Conservation (phyloP, 495 filamentous ascomycete genomes). For the Aspergillus egyptiacus region DNA sequence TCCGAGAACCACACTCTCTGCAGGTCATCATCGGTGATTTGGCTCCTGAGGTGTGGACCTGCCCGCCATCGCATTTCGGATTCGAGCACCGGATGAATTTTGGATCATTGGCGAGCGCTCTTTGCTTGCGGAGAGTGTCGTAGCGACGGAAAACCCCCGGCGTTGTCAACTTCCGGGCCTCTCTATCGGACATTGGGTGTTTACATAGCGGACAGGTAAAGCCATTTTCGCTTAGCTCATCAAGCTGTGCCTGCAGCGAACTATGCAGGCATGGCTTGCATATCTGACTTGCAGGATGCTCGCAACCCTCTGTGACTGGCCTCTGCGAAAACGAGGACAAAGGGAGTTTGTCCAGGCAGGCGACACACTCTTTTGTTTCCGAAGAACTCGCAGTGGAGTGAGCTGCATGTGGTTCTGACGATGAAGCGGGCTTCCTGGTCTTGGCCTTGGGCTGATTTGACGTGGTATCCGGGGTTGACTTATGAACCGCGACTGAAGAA, state of each 20-base stretch:
- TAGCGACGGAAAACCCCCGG: background rate
- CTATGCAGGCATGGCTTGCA: background rate
- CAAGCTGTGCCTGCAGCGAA: constrained; percentile 1
- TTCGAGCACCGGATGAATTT: constrained; percentile 9
- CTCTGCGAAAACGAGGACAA: background rate
- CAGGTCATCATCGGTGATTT: constrained; percentile 5
- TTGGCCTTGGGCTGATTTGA: too few species aligned
- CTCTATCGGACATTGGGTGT: background rate
- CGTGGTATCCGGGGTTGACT: too few species aligned
- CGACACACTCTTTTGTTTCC: background rate
- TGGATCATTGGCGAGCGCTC: background rate
- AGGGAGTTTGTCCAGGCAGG: constrained; percentile 1
- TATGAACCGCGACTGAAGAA: too few species aligned
- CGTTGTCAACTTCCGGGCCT: background rate
- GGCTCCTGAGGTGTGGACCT: constrained; percentile 3
- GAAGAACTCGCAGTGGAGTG: background rate
- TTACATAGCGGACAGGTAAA: constrained; percentile 5
- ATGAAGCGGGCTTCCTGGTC: too few species aligned
- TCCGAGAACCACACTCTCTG: background rate
- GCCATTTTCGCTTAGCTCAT: background rate
- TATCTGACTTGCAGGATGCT: constrained; percentile 2
- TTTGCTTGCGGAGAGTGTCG: background rate
- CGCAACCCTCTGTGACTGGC: background rate
- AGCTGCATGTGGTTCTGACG: background rate
- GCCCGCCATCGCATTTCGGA: background rate